phyloP scores from a whole-genome alignment of 495 filamentous ascomycete species.

The Thermothielavioides terrestris region DNA sequence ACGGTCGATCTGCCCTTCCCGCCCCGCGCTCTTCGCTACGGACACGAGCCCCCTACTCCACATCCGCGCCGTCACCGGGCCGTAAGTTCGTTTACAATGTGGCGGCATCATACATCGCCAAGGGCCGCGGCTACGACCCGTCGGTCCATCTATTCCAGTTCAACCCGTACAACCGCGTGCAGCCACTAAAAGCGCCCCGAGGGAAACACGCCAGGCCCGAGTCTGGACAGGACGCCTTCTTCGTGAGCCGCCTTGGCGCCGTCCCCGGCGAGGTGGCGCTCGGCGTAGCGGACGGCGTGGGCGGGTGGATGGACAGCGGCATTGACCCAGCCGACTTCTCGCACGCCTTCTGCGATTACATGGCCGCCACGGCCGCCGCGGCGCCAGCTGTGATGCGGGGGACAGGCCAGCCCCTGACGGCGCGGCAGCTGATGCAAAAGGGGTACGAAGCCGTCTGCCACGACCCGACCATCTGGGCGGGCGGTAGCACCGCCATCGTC shows the following conservation, averaged over 20 bases:
- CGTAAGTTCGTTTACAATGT: constrained; percentile 53
- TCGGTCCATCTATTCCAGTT: constrained; percentile 65
- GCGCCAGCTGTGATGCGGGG: constrained; percentile 1
- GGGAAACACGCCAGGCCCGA: constrained; percentile 54
- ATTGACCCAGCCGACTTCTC: constrained; percentile 94
- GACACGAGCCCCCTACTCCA: constrained; percentile 3
- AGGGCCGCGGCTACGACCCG: constrained; percentile 65
- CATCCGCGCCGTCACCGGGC: neutral
- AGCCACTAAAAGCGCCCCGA: constrained; percentile 36
- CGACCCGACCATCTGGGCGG: constrained; percentile 64
- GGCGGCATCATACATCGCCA: constrained; percentile 66
- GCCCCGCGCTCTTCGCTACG: neutral
- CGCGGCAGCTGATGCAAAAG: constrained; percentile 64
- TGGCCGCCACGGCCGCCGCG: constrained; percentile 59
- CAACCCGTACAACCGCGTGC: constrained; percentile 53
- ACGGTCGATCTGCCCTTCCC: neutral
- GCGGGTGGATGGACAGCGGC: constrained; percentile 84
- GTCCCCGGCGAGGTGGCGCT: constrained; percentile 56
- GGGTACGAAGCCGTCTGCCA: constrained; percentile 74
- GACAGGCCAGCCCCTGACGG: constrained; percentile 36
- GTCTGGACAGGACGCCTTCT: constrained; percentile 93
- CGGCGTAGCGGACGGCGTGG: constrained; percentile 89
- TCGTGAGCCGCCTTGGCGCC: constrained; percentile 64
- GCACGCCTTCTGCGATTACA: constrained; percentile 86
- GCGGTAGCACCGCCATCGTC: constrained; percentile 84